Evolutionary conservation across 805 yeast species (phyloP).

Genomic region (Wickerhamomyces chaumierensis): DNA sequence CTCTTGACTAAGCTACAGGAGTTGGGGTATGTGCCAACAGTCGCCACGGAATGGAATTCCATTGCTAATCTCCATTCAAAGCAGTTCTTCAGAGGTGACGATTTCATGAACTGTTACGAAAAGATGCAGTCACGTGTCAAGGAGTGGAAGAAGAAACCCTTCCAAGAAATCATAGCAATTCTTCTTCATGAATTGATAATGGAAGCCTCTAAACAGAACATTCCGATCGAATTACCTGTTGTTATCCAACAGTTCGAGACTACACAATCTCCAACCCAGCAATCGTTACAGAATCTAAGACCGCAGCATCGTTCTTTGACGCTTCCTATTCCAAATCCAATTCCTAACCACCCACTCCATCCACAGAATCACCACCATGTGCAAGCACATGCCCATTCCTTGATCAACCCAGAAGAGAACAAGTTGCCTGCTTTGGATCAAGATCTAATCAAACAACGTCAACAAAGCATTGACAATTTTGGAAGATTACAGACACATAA

Average conservation of each 20-base stretch:
- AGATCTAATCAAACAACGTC: neutral
- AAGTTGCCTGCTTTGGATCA: neutral
- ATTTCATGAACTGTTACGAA: constrained; percentile 51
- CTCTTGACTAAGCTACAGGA: constrained; percentile 34
- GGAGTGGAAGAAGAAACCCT: constrained; percentile 31
- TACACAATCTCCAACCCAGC: neutral
- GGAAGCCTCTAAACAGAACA: constrained; percentile 10
- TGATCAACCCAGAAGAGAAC: neutral
- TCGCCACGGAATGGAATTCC: constrained; percentile 43
- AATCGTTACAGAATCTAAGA: neutral
- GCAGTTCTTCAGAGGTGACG: constrained; percentile 44
- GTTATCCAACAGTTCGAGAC: constrained; percentile 9
- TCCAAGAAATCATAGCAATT: constrained; percentile 22
- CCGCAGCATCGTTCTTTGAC: neutral
- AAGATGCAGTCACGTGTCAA: constrained; percentile 41
- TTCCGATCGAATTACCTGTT: constrained; percentile 13
- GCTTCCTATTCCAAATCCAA: neutral
- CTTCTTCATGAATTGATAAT: constrained; percentile 14
- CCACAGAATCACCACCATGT: neutral
- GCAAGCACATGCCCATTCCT: neutral
- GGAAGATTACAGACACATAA: too few relatives aligned
- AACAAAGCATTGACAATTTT: neutral
- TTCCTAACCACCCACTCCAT: neutral
- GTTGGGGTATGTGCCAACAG: constrained; percentile 28
- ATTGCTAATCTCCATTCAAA: constrained; percentile 35